Percentiles rank a stretch among this genome's conserved stretches.
Conservation (phyloP, 176 grass and related monocot genomes). For the Tillandsia fasciculata region DNA sequence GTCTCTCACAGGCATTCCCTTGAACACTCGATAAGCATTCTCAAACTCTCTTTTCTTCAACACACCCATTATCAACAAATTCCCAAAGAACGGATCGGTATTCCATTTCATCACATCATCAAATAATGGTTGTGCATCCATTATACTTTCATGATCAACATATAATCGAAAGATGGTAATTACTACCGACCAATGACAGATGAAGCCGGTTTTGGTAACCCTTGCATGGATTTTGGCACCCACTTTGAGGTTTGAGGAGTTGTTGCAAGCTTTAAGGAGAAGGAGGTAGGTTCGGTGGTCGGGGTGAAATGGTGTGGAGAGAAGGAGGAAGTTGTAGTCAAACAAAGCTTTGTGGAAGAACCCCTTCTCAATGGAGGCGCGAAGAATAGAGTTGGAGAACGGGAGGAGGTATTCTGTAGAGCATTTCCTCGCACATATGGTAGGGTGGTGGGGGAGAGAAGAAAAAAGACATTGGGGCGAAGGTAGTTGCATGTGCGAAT, state of each 20-base stretch:
- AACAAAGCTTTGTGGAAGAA: constrained; percentile 32
- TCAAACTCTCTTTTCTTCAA: constrained; percentile 44
- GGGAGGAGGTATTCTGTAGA: constrained; percentile 24
- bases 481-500: constrained; percentile 17
- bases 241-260: constrained; percentile 39
- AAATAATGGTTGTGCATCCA: constrained; percentile 37
- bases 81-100: constrained; percentile 40
- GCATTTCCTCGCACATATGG: constrained; percentile 39
- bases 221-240: constrained; percentile 38
- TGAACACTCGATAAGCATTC: constrained; percentile 52
- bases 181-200: constrained; percentile 13
- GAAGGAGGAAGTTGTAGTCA: constrained; percentile 37
- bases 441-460: constrained; percentile 19
- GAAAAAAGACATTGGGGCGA: constrained; percentile 20
- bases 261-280: constrained; percentile 49
- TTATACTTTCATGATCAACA: constrained; percentile 31
- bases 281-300: constrained; percentile 44
- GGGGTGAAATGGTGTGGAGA: constrained; percentile 35
- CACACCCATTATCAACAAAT: constrained; percentile 40
- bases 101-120: constrained; percentile 23
- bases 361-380: constrained; percentile 57
- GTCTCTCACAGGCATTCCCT: constrained; percentile 52
- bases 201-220: constrained; percentile 39
- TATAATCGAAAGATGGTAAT: constrained; percentile 44
- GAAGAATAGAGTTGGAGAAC: constrained; percentile 47